phyloP scores from a whole-genome alignment of 2,329 filamentous ascomycete species.

The Aspergillus sp. region DNA sequence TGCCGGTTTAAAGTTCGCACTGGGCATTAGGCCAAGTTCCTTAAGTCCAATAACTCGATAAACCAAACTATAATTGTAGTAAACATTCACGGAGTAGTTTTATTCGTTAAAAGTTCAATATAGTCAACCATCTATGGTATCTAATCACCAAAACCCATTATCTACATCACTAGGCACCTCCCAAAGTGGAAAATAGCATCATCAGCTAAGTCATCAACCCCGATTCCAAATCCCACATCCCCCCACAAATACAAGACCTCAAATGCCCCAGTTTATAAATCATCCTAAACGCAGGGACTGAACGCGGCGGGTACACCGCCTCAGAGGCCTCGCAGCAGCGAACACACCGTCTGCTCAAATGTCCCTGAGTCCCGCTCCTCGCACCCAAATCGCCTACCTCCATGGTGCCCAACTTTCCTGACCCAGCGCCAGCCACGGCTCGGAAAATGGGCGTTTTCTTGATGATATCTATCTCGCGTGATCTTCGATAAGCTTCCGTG shows the following conservation, averaged over 20 bases:
- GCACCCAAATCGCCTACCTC: neutral
- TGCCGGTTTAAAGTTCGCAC: too few relatives aligned
- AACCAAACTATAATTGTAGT: too few relatives aligned
- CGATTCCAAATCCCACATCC: conserved; percentile 39
- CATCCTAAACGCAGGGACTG: conserved; percentile 37
- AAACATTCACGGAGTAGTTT: too few relatives aligned
- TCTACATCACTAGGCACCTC: neutral
- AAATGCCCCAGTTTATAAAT: conserved; percentile 38
- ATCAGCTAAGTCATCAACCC: conserved; percentile 11
- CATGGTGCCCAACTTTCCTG: neutral
- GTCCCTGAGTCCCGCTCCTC: conserved; percentile 7
- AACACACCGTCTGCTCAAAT: conserved; percentile 51
- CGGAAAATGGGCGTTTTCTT: conserved; percentile 46
- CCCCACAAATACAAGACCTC: conserved; percentile 42
- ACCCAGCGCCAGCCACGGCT: conserved; percentile 1
- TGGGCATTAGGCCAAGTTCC: too few relatives aligned
- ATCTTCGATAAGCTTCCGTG: conserved; percentile 61
- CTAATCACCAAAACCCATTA: neutral
- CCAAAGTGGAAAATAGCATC: neutral
- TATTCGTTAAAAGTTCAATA: too few relatives aligned
- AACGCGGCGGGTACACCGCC: conserved; percentile 49
- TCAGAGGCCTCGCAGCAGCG: conserved; percentile 68
- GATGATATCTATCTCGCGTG: conserved; percentile 59
- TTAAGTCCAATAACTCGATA: too few relatives aligned
- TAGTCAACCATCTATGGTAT: too few relatives aligned